Evolutionary conservation across 2,329 filamentous ascomycete species (phyloP).

Genomic region (Metarhizium guizhouense): DNA sequence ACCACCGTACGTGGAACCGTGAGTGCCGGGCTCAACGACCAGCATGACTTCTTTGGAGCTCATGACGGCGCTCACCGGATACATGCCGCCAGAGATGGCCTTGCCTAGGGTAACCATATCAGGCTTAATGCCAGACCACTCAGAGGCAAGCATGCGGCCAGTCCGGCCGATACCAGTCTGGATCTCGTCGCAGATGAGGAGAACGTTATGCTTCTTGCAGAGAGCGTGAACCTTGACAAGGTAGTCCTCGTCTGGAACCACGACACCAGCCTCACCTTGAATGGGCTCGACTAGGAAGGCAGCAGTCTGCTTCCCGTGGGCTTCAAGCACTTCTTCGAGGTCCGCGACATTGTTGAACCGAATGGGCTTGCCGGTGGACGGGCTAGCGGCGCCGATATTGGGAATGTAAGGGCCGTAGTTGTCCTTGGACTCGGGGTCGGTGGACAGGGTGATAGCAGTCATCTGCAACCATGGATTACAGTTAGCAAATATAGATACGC

Average conservation of each 20-base stretch:
- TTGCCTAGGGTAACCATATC: conserved; percentile 94
- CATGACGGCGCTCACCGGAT: conserved; percentile 92
- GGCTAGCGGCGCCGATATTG: conserved; percentile 69
- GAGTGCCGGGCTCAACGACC: conserved; percentile 89
- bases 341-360: conserved; percentile 80
- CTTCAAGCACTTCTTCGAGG: conserved; percentile 68
- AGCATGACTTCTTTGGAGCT: conserved; percentile 88
- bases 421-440: conserved; percentile 87
- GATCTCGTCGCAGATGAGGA: conserved; percentile 97
- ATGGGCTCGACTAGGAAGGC: conserved; percentile 95
- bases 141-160: conserved; percentile 83
- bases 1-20: conserved; percentile 96
- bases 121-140: conserved; percentile 93
- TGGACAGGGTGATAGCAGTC: conserved; percentile 89
- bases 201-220: conserved; percentile 90
- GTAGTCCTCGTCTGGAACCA: conserved; percentile 88
- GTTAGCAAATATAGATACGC: background rate
- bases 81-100: conserved; percentile 96
- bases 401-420: conserved; percentile 97
- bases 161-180: conserved; percentile 96
- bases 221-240: conserved; percentile 69
- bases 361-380: conserved; percentile 66
- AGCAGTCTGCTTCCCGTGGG: conserved; percentile 75
- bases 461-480: conserved; percentile 45
- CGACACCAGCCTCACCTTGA: conserved; percentile 93